Evolutionary conservation across 805 yeast species (phyloP).

Genomic region (Saccharomyces kudriavzevii): DNA sequence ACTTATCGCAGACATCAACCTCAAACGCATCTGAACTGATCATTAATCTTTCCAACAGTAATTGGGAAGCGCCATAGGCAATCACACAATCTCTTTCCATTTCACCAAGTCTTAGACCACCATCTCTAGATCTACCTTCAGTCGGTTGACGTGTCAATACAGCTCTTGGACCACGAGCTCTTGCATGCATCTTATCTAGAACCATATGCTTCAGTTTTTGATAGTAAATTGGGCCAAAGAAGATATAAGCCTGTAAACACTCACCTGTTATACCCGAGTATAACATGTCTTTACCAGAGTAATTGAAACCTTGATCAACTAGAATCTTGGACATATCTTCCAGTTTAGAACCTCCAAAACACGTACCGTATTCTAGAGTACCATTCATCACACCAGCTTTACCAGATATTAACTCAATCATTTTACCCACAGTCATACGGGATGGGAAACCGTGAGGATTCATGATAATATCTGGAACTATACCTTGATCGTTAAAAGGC

Average conservation of each 20-base stretch:
- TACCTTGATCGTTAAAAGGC: conserved; percentile 91
- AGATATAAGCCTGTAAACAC: conserved; percentile 91
- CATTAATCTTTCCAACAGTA: conserved; percentile 90
- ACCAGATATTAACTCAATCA: conserved; percentile 93
- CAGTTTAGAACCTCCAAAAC: conserved; percentile 95
- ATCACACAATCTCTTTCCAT: conserved; percentile 99
- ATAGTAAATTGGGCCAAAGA: conserved; percentile 97
- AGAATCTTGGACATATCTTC: conserved; percentile 90
- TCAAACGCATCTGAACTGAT: conserved; percentile 95
- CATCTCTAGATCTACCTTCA: conserved; percentile 97
- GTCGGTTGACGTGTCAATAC: conserved; percentile 97
- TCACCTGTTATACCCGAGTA: conserved; percentile 97
- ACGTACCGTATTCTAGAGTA: conserved; percentile 87
- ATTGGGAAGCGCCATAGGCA: conserved; percentile 97
- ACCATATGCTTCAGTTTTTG: conserved; percentile 99
- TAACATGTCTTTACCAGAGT: conserved; percentile 95
- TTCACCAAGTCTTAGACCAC: conserved; percentile 97
- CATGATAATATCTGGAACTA: conserved; percentile 93
- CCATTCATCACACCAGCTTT: conserved; percentile 97
- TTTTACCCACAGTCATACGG: conserved; percentile 98
- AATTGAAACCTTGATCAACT: conserved; percentile 84
- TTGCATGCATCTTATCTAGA: conserved; percentile 97
- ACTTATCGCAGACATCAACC: conserved; percentile 85
- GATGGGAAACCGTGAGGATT: conserved; percentile 99
- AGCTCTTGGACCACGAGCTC: conserved; percentile 98